Evolutionary conservation across 495 filamentous ascomycete genomes (phyloP).

Genomic region (Aspergillus diversus): DNA sequence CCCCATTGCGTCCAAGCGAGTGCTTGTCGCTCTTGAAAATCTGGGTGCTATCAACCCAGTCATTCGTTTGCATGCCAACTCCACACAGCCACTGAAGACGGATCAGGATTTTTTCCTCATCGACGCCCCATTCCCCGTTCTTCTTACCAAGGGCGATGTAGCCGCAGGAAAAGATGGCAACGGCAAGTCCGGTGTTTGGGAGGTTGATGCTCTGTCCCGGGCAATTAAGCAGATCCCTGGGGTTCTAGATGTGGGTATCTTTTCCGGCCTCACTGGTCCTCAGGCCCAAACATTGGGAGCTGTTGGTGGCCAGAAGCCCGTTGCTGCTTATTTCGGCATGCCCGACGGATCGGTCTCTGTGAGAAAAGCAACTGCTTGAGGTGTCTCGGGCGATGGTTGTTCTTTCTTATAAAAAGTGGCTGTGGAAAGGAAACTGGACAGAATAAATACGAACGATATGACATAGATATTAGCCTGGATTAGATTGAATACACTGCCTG

Average conservation of each 20-base stretch:
- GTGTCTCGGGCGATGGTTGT: conserved; percentile 3
- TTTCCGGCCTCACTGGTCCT: conserved; percentile 75
- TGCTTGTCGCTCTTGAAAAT: conserved; percentile 65
- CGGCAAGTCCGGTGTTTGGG: conserved; percentile 66
- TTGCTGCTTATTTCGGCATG: conserved; percentile 95
- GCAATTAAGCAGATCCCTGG: conserved; percentile 81
- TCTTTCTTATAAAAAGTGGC: not conserved
- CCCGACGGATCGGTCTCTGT: conserved; percentile 70
- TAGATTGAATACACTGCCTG: conserved; percentile 13
- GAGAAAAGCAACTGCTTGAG: conserved; percentile 42
- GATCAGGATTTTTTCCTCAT: conserved; percentile 95
- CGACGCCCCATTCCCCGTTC: conserved; percentile 80
- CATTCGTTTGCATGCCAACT: conserved; percentile 66
- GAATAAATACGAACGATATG: conserved; percentile 22
- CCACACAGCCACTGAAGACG: conserved; percentile 83
- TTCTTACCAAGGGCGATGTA: conserved; percentile 66
- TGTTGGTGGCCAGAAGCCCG: conserved; percentile 82
- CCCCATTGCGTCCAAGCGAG: conserved; percentile 73
- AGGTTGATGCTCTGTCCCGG: conserved; percentile 71
- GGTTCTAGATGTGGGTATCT: conserved; percentile 90
- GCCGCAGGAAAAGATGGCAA: conserved; percentile 48
- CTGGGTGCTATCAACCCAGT: conserved; percentile 71
- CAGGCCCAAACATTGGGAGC: conserved; percentile 61
- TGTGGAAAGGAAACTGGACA: no score
- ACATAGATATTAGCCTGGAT: conserved; percentile 25